Base-by-base conservation (phyloP, 2,329 filamentous ascomycete genomes). In the Plectosphaerella plurivora region DNA sequence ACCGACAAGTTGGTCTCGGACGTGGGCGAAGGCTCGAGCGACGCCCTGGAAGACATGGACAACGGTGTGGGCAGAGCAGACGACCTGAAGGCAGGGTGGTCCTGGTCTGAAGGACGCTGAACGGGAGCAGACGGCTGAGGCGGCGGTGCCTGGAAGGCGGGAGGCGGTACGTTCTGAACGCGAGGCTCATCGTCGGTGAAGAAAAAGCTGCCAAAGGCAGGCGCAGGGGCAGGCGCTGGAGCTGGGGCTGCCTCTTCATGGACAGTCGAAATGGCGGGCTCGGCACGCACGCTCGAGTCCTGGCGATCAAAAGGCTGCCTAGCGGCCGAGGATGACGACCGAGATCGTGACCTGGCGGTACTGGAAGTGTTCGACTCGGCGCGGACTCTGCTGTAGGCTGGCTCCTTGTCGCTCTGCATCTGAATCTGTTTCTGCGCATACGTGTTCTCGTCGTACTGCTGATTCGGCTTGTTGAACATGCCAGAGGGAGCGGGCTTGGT, bases 341-440 rank as follows among this genome's bases (percentile, higher is more conserved):
- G 68, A 7, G 79, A 78, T n/a, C 73, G 65, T 12, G 61, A 63
- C 12, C 48, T 15, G 6, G n/a, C 39, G 14, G 37, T n/a, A 14
- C 68, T 69, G 6, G 75, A 75, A 5, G 65, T 63, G 52, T 70
- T 73, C 0, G 75, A 77, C 22, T 78, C 79, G 4, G 76, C 61
- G 11, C 76, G 73, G 57, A 64, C 64, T 8, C 71, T 70, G 35
- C 68, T 69, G 1, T 73, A 74, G 0, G 86, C 82, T 0, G 82
- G 83, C 52, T 87, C 86, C 24, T 87, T 81, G 25, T 86, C 88
- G 61, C 88, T 82, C 57, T 93, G 88, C 66, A 96, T 82, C 65
- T 91, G 88, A 47, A 89, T 73, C 63, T 96, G 88, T 45, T 91
- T 83, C 63, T 95, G 87, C 5, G 89, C 82, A 62, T 90, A 97